Evolutionary conservation across 176 grass and related monocot genomes (phyloP).

Genomic region (Carex kokanica): DNA sequence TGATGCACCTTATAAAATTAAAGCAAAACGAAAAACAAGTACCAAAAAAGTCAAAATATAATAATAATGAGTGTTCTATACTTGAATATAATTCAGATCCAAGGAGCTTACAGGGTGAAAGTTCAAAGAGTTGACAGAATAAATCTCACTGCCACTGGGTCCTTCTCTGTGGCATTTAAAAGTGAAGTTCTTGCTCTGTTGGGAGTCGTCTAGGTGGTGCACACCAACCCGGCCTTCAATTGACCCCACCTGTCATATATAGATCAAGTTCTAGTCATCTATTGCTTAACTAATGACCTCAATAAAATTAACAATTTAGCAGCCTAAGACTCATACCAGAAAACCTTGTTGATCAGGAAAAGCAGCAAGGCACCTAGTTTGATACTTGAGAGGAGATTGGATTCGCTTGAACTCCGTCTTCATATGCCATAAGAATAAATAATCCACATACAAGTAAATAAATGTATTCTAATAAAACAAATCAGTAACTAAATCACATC

Average conservation of each 20-base stretch:
- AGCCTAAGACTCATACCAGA: conserved; percentile 51
- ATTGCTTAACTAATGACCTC: neutral
- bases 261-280: conserved; percentile 18
- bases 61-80: neutral
- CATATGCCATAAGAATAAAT: conserved; percentile 23
- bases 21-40: neutral
- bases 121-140: conserved; percentile 86
- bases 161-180: conserved; percentile 99
- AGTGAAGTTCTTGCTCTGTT: conserved; percentile 95
- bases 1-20: conserved; percentile 54
- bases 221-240: conserved; percentile 97
- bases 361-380: conserved; percentile 80
- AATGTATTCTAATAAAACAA: neutral
- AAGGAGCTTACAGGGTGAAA: conserved; percentile 86
- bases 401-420: conserved; percentile 92
- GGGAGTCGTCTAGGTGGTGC: conserved; percentile 88
- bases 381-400: conserved; percentile 86
- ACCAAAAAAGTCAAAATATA: neutral
- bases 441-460: neutral
- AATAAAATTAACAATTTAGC: neutral
- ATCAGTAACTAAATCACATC: neutral
- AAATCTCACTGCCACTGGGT: conserved; percentile 74
- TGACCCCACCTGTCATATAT: conserved; percentile 59
- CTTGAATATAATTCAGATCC: neutral
- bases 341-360: conserved; percentile 99